Percentiles rank a stretch among this genome's conserved stretches.
Evolutionary conservation across 768 basidiomycete genomes (phyloP).

Genomic region (Hemileccinum impolitum): DNA sequence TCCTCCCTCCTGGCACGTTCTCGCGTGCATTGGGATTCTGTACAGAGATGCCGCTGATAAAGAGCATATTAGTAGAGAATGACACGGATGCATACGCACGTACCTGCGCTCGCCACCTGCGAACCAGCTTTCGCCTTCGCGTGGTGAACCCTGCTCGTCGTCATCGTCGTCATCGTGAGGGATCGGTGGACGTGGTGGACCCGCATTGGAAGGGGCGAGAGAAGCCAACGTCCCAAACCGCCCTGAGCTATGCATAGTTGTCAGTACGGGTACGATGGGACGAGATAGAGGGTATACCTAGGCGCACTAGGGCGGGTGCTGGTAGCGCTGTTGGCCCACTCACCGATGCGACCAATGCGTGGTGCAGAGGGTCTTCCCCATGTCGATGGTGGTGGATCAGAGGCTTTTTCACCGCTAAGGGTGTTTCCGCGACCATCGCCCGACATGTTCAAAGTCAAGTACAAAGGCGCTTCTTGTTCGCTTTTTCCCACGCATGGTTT

Average conservation of each 20-base stretch:
- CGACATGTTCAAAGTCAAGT: no score
- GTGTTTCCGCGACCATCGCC: constrained; percentile 41
- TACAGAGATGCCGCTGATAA: constrained; percentile 75
- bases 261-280: constrained; percentile 1
- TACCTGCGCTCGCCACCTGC: constrained; percentile 95
- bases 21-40: constrained; percentile 69
- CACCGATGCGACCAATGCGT: constrained; percentile 52
- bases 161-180: constrained; percentile 32
- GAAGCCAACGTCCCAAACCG: constrained; percentile 38
- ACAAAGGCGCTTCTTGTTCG: no score
- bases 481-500: no score
- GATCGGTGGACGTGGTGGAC: constrained; percentile 13
- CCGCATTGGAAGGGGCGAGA: constrained; percentile 19
- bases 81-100: not conserved
- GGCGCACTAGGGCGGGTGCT: constrained; percentile 21
- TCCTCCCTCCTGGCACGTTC: constrained; percentile 49
- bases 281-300: constrained; percentile 9
- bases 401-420: constrained; percentile 42
- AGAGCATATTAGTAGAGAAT: not conserved
- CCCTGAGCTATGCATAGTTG: constrained; percentile 15
- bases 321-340: constrained; percentile 36
- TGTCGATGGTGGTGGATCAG: constrained; percentile 45
- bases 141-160: constrained; percentile 39
- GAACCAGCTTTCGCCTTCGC: constrained; percentile 68
- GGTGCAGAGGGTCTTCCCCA: constrained; percentile 43